Evolutionary conservation across 345 rosid genomes (phyloP), one percentile per base, ranked within the genome.

Genomic region (Euphorbia peplus): DNA sequence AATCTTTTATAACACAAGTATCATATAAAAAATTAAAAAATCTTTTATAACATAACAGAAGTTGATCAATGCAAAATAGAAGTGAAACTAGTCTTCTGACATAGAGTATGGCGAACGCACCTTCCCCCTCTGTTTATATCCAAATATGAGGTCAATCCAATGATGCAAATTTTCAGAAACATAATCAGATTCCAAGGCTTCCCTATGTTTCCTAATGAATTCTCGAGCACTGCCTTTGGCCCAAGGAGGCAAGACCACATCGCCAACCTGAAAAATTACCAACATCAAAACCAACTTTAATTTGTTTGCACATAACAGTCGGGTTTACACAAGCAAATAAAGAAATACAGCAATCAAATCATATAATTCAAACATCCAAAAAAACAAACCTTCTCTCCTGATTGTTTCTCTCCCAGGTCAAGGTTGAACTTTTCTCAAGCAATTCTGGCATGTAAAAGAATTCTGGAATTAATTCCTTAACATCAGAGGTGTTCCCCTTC

Each of bases 71-170:
- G 15, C 8, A 5, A 51, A 26, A 44, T 21, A 29, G 28, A 29
- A 8, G 10, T 26, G 8, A 46, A 56, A 22, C 7, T 8, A 50
- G n/a, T 14, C 18, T 63, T 29, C 63, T 26, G 63, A 60, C 29
- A 22, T 35, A 14, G 29, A 41, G 28, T 44, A 37, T n/a, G 48
- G 37, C 32, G 14, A 47, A 46, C 83, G 35, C 68, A 95, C 99
- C 97, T 95, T 95, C 67, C 99, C 99, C 73, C 98, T 86, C 86
- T 95, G 99, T 84, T 90, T 92, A 77, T 79, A 82, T 54, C 99
- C 99, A 86, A 95, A 95, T 56, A 95, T 95, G 70, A 95, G 97
- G 78, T 95, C 99, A 74, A 95, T 92, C 99, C 99, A 95, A 25
- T 95, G 91, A 81, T 95, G 98, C 81, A 95, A 82, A 83, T 90